A percentile compares a stretch with the other conserved stretches of the same genome.
Conservation (phyloP, 192 early-diverging fungal species). For the Coemansia sp. region DNA sequence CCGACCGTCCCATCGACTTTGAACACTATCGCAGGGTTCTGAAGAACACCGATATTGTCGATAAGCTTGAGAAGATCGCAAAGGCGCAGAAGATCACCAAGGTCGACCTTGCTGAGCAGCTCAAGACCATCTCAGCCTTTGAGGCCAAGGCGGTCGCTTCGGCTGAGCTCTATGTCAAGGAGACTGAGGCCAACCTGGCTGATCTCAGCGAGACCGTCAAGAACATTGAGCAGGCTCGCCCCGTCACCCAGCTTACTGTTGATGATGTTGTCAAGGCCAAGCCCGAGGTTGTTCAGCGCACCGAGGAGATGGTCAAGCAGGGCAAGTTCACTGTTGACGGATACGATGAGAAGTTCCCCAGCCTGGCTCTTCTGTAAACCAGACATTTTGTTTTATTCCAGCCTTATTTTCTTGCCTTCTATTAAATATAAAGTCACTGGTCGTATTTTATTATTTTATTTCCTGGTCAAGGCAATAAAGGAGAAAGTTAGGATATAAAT, state of each 20-base stretch:
- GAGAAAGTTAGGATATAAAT: too few relatives aligned
- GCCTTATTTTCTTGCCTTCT: not conserved
- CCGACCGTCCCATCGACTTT: conserved; percentile 82
- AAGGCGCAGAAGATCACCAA: conserved; percentile 75
- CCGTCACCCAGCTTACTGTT: conserved; percentile 87
- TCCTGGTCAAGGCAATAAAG: too few relatives aligned
- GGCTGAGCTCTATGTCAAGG: conserved; percentile 81
- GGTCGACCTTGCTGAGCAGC: conserved; percentile 83
- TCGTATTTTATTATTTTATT: too few relatives aligned
- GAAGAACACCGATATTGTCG: conserved; percentile 88
- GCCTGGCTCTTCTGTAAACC: conserved; percentile 66
- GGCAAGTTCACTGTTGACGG: conserved; percentile 90
- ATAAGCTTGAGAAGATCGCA: conserved; percentile 86
- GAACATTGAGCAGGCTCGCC: conserved; percentile 93
- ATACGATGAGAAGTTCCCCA: conserved; percentile 94
- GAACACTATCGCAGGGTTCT: conserved; percentile 81
- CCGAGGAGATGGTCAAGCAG: conserved; percentile 89
- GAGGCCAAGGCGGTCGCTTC: conserved; percentile 70
- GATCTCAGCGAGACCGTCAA: conserved; percentile 86
- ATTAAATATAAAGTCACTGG: not conserved
- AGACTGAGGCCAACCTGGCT: conserved; percentile 80
- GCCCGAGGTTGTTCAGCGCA: conserved; percentile 86
- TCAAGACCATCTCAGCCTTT: conserved; percentile 74
- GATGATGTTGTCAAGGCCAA: conserved; percentile 93
- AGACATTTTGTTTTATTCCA: not conserved